phyloP scores from a whole-genome alignment of 1,284 basidiomycete species.

The Ustilago bromivora region DNA sequence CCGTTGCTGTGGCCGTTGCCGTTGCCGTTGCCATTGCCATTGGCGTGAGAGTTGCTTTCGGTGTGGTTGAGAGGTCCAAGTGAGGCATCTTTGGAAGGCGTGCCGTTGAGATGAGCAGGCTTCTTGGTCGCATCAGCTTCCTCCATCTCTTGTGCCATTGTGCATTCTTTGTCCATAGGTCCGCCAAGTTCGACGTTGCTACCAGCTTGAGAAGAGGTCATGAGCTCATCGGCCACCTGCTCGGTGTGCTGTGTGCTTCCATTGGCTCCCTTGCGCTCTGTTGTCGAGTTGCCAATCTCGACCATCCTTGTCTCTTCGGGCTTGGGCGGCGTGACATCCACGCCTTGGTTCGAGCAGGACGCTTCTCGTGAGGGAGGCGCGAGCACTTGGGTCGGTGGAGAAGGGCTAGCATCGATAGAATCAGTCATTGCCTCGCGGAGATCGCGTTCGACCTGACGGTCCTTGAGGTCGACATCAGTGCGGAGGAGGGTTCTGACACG shows the following conservation, averaged over 20 bases:
- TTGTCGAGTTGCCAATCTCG: constrained; percentile 16
- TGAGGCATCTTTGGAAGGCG: constrained; percentile 12
- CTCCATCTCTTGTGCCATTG: constrained; percentile 54
- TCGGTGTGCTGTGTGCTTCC: constrained; percentile 8
- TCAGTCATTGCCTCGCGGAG: constrained; percentile 39
- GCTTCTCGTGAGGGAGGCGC: constrained; percentile 14
- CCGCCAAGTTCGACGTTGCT: constrained; percentile 46
- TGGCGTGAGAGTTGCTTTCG: neutral
- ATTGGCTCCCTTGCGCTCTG: neutral
- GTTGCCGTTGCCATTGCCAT: neutral
- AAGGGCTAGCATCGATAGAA: constrained; percentile 19
- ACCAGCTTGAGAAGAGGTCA: constrained; percentile 32
- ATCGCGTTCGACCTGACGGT: constrained; percentile 31
- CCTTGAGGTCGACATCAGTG: constrained; percentile 4
- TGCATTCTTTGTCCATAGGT: constrained; percentile 43
- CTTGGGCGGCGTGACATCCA: neutral
- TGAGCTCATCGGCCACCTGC: constrained; percentile 17
- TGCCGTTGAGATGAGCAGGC: constrained; percentile 25
- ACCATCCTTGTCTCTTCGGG: constrained; percentile 34
- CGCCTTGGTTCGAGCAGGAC: constrained; percentile 29
- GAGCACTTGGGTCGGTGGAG: constrained; percentile 17
- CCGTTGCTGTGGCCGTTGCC: neutral
- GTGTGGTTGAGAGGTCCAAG: constrained; percentile 23
- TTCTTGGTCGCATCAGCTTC: constrained; percentile 29
- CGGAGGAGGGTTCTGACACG: constrained; percentile 33